phyloP scores from a whole-genome alignment of 257 asterid genomes.

The Anisodus tanguticus region DNA sequence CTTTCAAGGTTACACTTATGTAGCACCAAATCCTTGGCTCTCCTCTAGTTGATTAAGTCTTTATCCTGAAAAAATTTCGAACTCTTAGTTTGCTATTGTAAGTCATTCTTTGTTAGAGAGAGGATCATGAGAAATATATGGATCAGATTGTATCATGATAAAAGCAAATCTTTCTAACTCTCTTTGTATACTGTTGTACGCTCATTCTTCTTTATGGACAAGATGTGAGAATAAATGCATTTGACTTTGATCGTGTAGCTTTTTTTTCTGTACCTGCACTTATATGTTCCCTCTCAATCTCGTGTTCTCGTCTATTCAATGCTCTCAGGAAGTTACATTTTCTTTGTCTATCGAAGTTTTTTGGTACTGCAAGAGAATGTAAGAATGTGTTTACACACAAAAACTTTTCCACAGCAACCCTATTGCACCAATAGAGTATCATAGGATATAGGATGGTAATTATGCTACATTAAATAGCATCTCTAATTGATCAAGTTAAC shows the following conservation, averaged over 20 bases:
- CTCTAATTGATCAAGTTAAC: background rate
- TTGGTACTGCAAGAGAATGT: background rate
- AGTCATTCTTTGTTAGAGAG: constrained; percentile 22
- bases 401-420: background rate
- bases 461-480: background rate
- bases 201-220: constrained; percentile 13
- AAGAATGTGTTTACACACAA: constrained; percentile 1
- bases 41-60: constrained; percentile 43
- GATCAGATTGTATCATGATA: constrained; percentile 10
- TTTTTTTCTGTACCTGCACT: background rate
- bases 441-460: background rate
- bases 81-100: background rate
- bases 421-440: background rate
- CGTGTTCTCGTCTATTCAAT: background rate
- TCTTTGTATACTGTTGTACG: background rate
- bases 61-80: background rate
- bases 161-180: background rate
- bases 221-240: constrained; percentile 13
- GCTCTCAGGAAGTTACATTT: background rate
- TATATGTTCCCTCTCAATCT: background rate
- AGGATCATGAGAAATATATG: constrained; percentile 23
- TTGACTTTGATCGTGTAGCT: background rate
- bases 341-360: background rate
- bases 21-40: constrained; percentile 88
- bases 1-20: constrained; percentile 85